phyloP scores from a whole-genome alignment of 1,284 basidiomycete species.

The Cryptococcus sp. region DNA sequence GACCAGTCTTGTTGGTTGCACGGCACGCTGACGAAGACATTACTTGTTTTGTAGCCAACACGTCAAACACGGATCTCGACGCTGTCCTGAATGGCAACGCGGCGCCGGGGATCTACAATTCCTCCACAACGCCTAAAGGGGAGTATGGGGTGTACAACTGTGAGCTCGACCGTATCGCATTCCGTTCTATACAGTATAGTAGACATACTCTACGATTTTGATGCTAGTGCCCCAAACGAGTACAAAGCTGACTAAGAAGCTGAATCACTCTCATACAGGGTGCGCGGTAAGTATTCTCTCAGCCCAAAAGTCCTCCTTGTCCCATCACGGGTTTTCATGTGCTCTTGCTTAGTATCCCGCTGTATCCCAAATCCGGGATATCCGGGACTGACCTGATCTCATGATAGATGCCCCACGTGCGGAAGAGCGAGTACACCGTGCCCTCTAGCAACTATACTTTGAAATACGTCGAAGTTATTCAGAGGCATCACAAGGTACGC shows the following conservation, averaged over 20 bases:
- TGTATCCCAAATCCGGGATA: too few relatives aligned
- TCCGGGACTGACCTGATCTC: background rate
- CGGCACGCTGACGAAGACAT: background rate
- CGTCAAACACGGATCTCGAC: constrained; percentile 11
- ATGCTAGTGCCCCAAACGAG: too few relatives aligned
- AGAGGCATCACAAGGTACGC: constrained; percentile 44
- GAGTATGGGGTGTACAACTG: constrained; percentile 43
- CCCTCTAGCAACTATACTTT: constrained; percentile 30
- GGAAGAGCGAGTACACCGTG: constrained; percentile 27
- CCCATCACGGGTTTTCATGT: too few relatives aligned
- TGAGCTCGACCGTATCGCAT: constrained; percentile 19
- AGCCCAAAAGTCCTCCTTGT: too few relatives aligned
- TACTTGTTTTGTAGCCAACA: constrained; percentile 11
- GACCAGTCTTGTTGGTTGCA: background rate
- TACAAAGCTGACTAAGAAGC: too few relatives aligned
- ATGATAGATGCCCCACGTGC: constrained; percentile 40
- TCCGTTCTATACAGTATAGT: background rate
- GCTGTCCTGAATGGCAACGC: constrained; percentile 28
- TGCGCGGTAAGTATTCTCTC: background rate
- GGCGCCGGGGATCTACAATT: constrained; percentile 36
- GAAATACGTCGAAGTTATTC: constrained; percentile 44
- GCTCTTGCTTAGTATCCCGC: too few relatives aligned
- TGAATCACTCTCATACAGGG: background rate
- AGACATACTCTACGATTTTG: background rate
- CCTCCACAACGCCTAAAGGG: constrained; percentile 26